Evolutionary conservation across 305 asterid species (phyloP).

Genomic region (Fraxinus nigra): DNA sequence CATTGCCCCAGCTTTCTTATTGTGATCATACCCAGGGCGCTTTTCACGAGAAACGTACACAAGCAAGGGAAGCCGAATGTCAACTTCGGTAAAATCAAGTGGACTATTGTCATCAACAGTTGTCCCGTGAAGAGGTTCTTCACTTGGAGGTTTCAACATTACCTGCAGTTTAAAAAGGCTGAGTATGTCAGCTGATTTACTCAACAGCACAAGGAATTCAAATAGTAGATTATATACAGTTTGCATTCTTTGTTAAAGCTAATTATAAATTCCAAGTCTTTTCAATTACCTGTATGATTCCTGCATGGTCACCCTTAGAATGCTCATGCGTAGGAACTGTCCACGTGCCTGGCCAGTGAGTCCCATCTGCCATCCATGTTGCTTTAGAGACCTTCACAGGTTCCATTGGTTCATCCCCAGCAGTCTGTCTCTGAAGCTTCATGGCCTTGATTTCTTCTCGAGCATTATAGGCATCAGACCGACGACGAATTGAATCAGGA

Average conservation of each 20-base stretch:
- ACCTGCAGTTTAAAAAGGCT: slow-evolving; percentile 47
- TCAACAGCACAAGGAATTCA: not conserved
- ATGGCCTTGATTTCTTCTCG: slow-evolving; percentile 90
- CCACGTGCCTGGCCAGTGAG: slow-evolving; percentile 99
- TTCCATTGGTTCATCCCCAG: slow-evolving; percentile 66
- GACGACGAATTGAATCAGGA: slow-evolving; percentile 88
- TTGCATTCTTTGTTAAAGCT: slow-evolving; percentile 1
- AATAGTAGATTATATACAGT: not conserved
- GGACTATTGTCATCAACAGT: slow-evolving; percentile 41
- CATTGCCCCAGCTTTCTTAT: slow-evolving; percentile 97
- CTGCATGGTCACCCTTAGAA: slow-evolving; percentile 94
- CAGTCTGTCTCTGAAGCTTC: slow-evolving; percentile 72
- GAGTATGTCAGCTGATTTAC: not conserved
- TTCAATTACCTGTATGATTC: slow-evolving; percentile 78
- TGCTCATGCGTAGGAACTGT: slow-evolving; percentile 64
- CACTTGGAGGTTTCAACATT: slow-evolving; percentile 97
- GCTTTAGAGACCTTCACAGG: slow-evolving; percentile 80
- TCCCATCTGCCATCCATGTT: slow-evolving; percentile 99
- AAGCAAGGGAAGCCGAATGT: slow-evolving; percentile 81
- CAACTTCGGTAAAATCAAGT: slow-evolving; percentile 67
- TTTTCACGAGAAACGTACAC: slow-evolving; percentile 93
- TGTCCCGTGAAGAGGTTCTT: slow-evolving; percentile 64
- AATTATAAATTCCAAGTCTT: slow-evolving; percentile 4
- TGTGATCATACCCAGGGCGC: slow-evolving; percentile 90
- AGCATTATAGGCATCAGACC: slow-evolving; percentile 94